A percentile compares a stretch with the other conserved stretches of the same genome.
phyloP scores from a whole-genome alignment of 2,329 filamentous ascomycete species.

The Trichoderma atrobrunneum region DNA sequence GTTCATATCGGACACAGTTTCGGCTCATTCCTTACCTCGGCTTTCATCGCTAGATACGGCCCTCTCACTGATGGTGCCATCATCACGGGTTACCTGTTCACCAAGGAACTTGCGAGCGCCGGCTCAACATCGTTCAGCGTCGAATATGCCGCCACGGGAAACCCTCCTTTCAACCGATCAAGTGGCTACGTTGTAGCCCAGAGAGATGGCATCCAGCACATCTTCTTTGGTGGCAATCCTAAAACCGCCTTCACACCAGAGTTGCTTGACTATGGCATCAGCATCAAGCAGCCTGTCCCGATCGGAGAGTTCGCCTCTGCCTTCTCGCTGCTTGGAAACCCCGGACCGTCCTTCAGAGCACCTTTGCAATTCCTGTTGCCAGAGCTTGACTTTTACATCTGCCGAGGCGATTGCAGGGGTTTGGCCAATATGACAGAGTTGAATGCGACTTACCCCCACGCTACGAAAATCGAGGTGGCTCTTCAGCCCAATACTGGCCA shows the following conservation, averaged over 20 bases:
- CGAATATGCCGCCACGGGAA: conserved; percentile 8
- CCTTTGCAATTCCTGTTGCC: conserved; percentile 13
- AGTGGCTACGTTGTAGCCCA: conserved; percentile 13
- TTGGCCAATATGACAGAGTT: not conserved
- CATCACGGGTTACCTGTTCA: not conserved
- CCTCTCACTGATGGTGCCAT: conserved; percentile 4
- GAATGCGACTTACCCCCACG: conserved; percentile 7
- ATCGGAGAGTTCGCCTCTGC: conserved; percentile 15
- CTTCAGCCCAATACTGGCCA: conserved; percentile 11
- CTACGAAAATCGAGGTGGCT: not conserved
- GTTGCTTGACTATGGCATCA: conserved; percentile 8
- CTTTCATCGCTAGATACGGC: conserved; percentile 11
- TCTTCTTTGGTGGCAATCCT: conserved; percentile 10
- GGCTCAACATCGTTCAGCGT: conserved; percentile 14
- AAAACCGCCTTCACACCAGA: conserved; percentile 2
- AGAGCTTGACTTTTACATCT: conserved; percentile 10
- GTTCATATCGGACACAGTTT: conserved; percentile 15
- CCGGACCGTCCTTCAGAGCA: not conserved
- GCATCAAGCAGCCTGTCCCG: conserved; percentile 9
- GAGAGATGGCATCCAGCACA: conserved; percentile 12
- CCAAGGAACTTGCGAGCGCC: not conserved
- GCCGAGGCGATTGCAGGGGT: not conserved
- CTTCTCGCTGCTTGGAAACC: not conserved
- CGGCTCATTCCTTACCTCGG: conserved; percentile 6
- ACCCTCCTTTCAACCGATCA: not conserved